phyloP scores from a whole-genome alignment of 495 filamentous ascomycete genomes.

The Lophiostoma macrostomum region DNA sequence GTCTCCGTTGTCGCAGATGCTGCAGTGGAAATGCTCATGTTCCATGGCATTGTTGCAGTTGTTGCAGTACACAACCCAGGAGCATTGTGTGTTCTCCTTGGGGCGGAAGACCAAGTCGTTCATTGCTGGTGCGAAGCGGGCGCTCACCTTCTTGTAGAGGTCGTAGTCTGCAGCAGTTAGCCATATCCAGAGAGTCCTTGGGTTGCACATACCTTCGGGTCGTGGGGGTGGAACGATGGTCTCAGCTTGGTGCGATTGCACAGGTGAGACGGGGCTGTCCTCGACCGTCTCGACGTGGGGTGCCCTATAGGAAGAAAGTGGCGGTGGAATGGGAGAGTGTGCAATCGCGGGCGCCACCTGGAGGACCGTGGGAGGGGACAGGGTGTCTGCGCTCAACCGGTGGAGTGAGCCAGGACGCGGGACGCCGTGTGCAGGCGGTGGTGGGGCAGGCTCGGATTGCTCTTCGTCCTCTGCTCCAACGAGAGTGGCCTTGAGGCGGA shows the following conservation, averaged over 20 bases:
- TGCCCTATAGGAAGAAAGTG: conserved; percentile 1
- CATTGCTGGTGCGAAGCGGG: conserved; percentile 39
- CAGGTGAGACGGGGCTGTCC: conserved; percentile 12
- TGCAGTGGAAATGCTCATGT: conserved; percentile 89
- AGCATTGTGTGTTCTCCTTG: conserved; percentile 33
- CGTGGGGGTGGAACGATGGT: conserved; percentile 36
- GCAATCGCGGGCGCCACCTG: conserved; percentile 23
- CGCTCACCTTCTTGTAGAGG: too few relatives aligned
- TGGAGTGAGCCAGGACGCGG: conserved; percentile 16
- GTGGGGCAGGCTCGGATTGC: conserved; percentile 5
- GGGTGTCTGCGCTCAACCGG: conserved; percentile 19
- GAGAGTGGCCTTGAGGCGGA: conserved; percentile 76
- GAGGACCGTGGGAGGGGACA: conserved; percentile 4
- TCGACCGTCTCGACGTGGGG: neutral
- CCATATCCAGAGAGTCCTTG: too few relatives aligned
- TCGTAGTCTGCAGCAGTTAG: too few relatives aligned
- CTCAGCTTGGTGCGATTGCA: conserved; percentile 19
- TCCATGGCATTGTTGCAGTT: conserved; percentile 73
- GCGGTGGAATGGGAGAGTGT: conserved; percentile 18
- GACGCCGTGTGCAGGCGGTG: neutral
- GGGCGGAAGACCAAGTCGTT: conserved; percentile 31
- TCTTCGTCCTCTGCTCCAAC: conserved; percentile 21
- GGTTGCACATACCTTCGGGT: too few relatives aligned
- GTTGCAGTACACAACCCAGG: conserved; percentile 85
- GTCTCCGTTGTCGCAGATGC: conserved; percentile 86